Percentiles rank a stretch among this genome's conserved stretches.
Evolutionary conservation across 768 basidiomycete species (phyloP).

Genomic region (Termitomyces sp.): DNA sequence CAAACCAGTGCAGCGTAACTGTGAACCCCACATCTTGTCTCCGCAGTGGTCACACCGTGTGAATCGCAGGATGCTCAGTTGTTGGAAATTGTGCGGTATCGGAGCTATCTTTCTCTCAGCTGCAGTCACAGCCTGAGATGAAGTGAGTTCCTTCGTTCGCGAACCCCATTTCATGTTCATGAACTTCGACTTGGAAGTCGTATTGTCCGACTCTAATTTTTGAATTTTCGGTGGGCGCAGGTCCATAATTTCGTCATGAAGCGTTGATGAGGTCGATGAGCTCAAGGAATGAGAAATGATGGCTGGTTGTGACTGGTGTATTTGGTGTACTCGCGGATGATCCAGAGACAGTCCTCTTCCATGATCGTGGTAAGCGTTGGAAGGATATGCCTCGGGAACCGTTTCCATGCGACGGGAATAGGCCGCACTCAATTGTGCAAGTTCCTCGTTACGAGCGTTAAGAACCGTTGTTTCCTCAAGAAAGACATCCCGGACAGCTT

Average conservation of each 20-base stretch:
- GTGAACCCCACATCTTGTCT: conserved; percentile 99
- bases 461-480: conserved; percentile 90
- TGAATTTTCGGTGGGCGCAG: conserved; percentile 29
- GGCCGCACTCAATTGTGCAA: conserved; percentile 82
- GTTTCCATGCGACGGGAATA: conserved; percentile 75
- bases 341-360: conserved; percentile 21
- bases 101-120: conserved; percentile 30
- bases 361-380: conserved; percentile 20
- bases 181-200: conserved; percentile 53
- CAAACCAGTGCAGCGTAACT: conserved; percentile 84
- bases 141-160: conserved; percentile 40
- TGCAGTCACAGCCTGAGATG: conserved; percentile 21
- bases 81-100: conserved; percentile 83
- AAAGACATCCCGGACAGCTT: conserved; percentile 78
- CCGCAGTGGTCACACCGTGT: conserved; percentile 93
- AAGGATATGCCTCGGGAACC: conserved; percentile 27
- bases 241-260: conserved; percentile 43
- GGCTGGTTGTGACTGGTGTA: conserved; percentile 23
- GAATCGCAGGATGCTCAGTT: conserved; percentile 81
- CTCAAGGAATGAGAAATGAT: conserved; percentile 30
- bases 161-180: conserved; percentile 68
- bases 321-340: conserved; percentile 18
- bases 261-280: conserved; percentile 41
- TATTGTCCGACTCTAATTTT: conserved; percentile 42
- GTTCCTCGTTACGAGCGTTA: conserved; percentile 87